These are phyloP conservation scores for Domatiomyces catenatus DNA, from an alignment of 2,329 filamentous ascomycete species.

Conservation along the genomic window DNA sequence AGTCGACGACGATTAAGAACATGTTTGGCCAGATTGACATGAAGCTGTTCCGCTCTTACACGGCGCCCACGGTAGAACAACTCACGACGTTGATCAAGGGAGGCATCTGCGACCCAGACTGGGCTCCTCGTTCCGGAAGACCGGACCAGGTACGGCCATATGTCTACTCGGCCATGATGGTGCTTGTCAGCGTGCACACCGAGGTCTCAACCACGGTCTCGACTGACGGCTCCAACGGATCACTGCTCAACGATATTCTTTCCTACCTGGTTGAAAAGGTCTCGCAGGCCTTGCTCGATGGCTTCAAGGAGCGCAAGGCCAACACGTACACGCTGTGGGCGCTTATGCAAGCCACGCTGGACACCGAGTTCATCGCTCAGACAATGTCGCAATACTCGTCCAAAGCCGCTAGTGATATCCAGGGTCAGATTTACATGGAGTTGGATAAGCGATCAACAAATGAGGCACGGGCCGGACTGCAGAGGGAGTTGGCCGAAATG, in stretches of 20 bases:
- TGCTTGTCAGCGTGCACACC: conserved; percentile 78
- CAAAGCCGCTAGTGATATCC: conserved; percentile 61
- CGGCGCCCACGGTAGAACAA: conserved; percentile 54
- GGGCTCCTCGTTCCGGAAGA: conserved; percentile 45
- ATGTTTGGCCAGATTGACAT: conserved; percentile 81
- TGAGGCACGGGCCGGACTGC: conserved; percentile 61
- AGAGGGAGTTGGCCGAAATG: conserved; percentile 82
- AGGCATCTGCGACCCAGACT: conserved; percentile 56
- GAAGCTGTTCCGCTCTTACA: conserved; percentile 84
- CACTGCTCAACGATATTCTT: conserved; percentile 65
- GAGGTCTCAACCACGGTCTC: conserved; percentile 63
- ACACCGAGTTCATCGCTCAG: conserved; percentile 93
- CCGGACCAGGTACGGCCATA: conserved; percentile 72
- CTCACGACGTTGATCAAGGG: conserved; percentile 55
- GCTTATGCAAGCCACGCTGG: conserved; percentile 91
- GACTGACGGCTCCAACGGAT: conserved; percentile 48
- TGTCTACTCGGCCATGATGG: conserved; percentile 72
- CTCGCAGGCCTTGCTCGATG: conserved; percentile 62
- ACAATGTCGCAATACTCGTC: conserved; percentile 82
- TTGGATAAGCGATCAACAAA: conserved; percentile 81
- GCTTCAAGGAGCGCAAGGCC: conserved; percentile 49
- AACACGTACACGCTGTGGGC: conserved; percentile 57
- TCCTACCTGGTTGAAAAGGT: conserved; percentile 74
- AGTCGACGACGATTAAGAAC: conserved; percentile 80
- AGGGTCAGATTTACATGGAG: conserved; percentile 83